phyloP scores from a whole-genome alignment of 805 yeast genomes.

The Saccharomycopsis amapae region DNA sequence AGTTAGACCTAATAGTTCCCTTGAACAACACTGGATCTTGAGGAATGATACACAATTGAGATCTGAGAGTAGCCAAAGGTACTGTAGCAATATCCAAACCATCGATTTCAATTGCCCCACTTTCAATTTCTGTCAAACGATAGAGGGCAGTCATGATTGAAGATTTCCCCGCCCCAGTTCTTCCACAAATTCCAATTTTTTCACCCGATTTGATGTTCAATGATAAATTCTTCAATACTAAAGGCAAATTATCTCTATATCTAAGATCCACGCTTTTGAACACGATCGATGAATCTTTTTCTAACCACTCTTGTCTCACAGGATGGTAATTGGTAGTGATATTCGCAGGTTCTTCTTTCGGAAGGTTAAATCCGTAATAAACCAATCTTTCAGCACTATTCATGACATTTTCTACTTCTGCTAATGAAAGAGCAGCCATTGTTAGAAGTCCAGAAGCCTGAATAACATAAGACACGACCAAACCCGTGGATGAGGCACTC shows the following conservation, averaged over 20 bases:
- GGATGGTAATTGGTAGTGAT: conserved; percentile 35
- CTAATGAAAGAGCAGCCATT: conserved; percentile 51
- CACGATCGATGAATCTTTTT: conserved; percentile 40
- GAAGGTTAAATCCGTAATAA: conserved; percentile 56
- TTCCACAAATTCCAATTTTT: conserved; percentile 58
- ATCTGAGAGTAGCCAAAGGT: conserved; percentile 62
- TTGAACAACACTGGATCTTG: conserved; percentile 83
- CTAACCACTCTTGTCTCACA: conserved; percentile 55
- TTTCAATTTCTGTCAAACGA: conserved; percentile 52
- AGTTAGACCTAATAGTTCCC: conserved; percentile 66
- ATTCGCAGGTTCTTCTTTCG: conserved; percentile 56
- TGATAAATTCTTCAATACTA: conserved; percentile 51
- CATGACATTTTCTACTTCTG: conserved; percentile 58
- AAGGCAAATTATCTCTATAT: conserved; percentile 59
- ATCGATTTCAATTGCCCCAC: conserved; percentile 55
- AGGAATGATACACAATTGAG: conserved; percentile 71
- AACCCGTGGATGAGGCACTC: conserved; percentile 57
- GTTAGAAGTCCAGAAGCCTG: conserved; percentile 49
- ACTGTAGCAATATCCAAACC: conserved; percentile 55
- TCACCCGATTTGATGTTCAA: conserved; percentile 45
- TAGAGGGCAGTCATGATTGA: conserved; percentile 67
- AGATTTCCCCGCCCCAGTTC: conserved; percentile 72
- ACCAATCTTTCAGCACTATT: conserved; percentile 57
- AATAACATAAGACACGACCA: conserved; percentile 56
- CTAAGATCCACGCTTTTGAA: conserved; percentile 50